Conservation (phyloP, 768 basidiomycete genomes). For the Pleurotus citrinopileatus region DNA sequence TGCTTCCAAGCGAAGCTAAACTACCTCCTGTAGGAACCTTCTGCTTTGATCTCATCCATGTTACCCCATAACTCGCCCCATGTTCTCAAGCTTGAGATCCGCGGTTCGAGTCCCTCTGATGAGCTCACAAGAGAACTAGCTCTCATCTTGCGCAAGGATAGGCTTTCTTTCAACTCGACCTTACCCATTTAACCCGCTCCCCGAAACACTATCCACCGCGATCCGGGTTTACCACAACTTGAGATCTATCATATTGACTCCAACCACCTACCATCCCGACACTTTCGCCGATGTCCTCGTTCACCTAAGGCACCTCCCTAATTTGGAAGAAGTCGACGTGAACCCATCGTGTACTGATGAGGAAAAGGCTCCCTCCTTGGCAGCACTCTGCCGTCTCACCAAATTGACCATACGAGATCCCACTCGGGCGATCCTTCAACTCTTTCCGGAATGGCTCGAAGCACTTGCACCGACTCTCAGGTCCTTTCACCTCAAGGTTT, state of each 20-base stretch:
- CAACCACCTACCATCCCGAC: constrained; percentile 29
- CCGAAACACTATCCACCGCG: constrained; percentile 24
- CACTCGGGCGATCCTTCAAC: constrained; percentile 36
- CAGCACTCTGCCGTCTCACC: constrained; percentile 25
- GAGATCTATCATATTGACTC: constrained; percentile 28
- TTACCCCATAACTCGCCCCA: constrained; percentile 34
- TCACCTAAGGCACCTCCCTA: constrained; percentile 15
- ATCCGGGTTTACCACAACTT: constrained; percentile 31
- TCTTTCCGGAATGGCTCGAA: constrained; percentile 42
- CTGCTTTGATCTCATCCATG: constrained; percentile 38
- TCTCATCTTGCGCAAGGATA: constrained; percentile 4
- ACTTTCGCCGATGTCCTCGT: constrained; percentile 28
- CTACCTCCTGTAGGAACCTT: constrained; percentile 23
- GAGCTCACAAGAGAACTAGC: constrained; percentile 3
- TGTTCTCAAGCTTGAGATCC: constrained; percentile 42
- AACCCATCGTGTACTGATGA: constrained; percentile 35
- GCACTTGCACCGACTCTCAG: constrained; percentile 29
- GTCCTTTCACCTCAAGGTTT: constrained; percentile 42
- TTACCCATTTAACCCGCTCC: constrained; percentile 27
- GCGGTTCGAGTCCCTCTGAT: constrained; percentile 29
- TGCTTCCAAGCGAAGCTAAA: background rate
- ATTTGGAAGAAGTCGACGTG: constrained; percentile 28
- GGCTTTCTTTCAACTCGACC: constrained; percentile 19
- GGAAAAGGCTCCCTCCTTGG: constrained; percentile 24
- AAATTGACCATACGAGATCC: constrained; percentile 33